These are phyloP conservation scores for Aspergillus sergii DNA, from an alignment of 2,329 filamentous ascomycete species.

Conservation along the genomic window DNA sequence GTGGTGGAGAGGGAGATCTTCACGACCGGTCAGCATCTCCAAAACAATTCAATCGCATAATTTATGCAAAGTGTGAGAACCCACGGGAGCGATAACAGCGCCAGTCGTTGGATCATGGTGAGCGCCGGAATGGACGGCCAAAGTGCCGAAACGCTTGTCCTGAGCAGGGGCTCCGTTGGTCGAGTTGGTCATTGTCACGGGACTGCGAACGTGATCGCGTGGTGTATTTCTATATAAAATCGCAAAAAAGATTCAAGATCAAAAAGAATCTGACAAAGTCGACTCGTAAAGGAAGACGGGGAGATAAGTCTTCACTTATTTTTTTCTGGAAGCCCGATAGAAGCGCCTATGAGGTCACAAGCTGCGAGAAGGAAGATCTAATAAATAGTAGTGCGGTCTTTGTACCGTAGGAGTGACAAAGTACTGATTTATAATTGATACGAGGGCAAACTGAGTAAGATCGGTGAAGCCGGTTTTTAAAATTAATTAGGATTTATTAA, in stretches of 20 bases:
- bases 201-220: neutral
- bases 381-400: neutral
- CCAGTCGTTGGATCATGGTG: constrained; percentile 89
- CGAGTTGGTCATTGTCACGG: constrained; percentile 26
- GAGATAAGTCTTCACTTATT: neutral
- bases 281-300: neutral
- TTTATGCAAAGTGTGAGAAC: constrained; percentile 21
- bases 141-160: constrained; percentile 81
- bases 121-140: constrained; percentile 91
- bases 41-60: constrained; percentile 14
- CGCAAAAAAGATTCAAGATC: constrained; percentile 6
- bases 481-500: constrained; percentile 3
- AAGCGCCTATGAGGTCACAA: constrained; percentile 5
- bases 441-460: neutral
- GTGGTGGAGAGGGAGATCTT: constrained; percentile 94
- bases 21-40: constrained; percentile 1
- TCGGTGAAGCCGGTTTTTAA: neutral
- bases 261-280: constrained; percentile 7
- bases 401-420: constrained; percentile 8
- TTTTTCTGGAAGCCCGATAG: neutral
- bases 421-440: constrained; percentile 21
- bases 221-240: neutral
- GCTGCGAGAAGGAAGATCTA: neutral
- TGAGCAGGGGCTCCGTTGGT: constrained; percentile 62
- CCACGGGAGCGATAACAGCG: constrained; percentile 84